Evolutionary conservation across 2,329 filamentous ascomycete genomes (phyloP).

Genomic region (Camillea tinctor): DNA sequence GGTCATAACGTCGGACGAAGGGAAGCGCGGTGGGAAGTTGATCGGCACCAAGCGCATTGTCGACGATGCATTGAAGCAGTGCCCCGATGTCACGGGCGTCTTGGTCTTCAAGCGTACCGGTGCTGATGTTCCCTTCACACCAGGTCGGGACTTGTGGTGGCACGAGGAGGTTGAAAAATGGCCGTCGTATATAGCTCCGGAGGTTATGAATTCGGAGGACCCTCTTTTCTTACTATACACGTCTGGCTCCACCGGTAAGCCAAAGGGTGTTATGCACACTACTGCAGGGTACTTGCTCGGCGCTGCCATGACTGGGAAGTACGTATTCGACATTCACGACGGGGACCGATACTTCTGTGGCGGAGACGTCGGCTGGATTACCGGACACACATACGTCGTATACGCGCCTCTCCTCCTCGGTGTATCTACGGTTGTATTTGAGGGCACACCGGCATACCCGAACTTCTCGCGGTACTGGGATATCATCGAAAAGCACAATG

Average conservation of each 20-base stretch:
- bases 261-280: constrained; percentile 98
- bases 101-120: constrained; percentile 96
- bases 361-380: constrained; percentile 98
- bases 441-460: constrained; percentile 95
- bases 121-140: constrained; percentile 85
- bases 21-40: constrained; percentile 94
- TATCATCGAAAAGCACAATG: constrained; percentile 89
- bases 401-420: constrained; percentile 93
- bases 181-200: constrained; percentile 86
- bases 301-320: constrained; percentile 91
- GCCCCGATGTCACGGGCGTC: constrained; percentile 80
- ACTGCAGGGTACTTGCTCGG: constrained; percentile 94
- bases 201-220: constrained; percentile 88
- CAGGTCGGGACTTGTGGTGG: constrained; percentile 94
- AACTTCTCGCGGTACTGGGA: constrained; percentile 99
- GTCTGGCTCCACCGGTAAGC: constrained; percentile 95
- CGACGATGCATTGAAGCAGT: constrained; percentile 95
- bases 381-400: constrained; percentile 96
- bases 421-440: constrained; percentile 93
- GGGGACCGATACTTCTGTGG: constrained; percentile 95
- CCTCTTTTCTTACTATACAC: constrained; percentile 98
- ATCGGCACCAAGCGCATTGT: constrained; percentile 99
- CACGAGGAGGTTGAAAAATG: constrained; percentile 98
- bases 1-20: constrained; percentile 96
- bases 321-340: constrained; percentile 97